Base-by-base conservation (phyloP, 345 rosid species). In the Pelargonium nanum region DNA sequence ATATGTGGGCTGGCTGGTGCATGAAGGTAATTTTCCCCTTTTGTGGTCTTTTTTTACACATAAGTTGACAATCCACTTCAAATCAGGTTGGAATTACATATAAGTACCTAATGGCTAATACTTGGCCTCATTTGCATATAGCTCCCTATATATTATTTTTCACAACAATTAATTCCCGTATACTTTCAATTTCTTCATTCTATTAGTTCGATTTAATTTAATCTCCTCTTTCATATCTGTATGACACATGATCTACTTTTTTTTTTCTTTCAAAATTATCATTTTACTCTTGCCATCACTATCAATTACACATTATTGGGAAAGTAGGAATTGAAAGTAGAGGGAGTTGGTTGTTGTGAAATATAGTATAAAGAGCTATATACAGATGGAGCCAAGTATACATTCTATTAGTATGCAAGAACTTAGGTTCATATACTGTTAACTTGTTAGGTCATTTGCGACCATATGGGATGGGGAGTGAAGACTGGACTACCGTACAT, bases 1-100 rank as follows among this genome's bases (percentile, higher is more conserved):
- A 78, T 51, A 78, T 78, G 80, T 78, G 82, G 82, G 82, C 80
- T 57, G 77, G 82, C 63, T 78, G 82, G 82, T 78, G 82, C 79
- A 70, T 56, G 54, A 78, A 78, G 82, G 82, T 75, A 63, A 20
- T 3, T 3, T 28, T 21, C 32, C 32, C 26, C 1, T 20, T 56
- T 22, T n/a, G 24, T 9, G 24, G 24, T 23, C 24, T 20, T 2
- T 19, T 4, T 19, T 5, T 44, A 44, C 20, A 16, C 52, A 54
- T 56, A 25, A 19, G 3, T 19, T 60, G 19, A 8, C 19, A 26
- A 20, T 22, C 6, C 24, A 2, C 23, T 25, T 48, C 21, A 2
- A 2, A 24, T 24, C 6, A 56, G 21, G 12, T 24, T 28, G 10
- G 24, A 6, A 2, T 57, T 57, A 22, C 6, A 19, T 15, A 52